A percentile compares a stretch with the other conserved stretches of the same genome.
Conservation (phyloP, 1,139 yeast genomes). For the Candida pseudoviswanathii region DNA sequence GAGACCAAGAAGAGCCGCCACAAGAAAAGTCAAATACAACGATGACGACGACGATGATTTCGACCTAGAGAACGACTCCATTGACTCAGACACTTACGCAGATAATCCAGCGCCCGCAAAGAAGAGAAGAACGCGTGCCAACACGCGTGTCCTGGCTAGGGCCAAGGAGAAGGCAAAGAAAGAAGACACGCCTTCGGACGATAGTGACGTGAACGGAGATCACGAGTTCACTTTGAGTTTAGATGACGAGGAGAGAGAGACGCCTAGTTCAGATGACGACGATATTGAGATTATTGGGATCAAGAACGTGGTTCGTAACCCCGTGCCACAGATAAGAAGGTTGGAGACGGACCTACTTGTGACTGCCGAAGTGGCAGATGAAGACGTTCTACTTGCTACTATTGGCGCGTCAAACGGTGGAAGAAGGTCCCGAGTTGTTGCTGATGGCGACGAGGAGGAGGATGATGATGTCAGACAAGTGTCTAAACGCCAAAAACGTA, state of each 20-base stretch:
- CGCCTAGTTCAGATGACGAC: slow-evolving; percentile 20
- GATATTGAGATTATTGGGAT: slow-evolving; percentile 18
- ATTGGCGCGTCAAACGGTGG: slow-evolving; percentile 11
- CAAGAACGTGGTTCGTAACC: slow-evolving; percentile 16
- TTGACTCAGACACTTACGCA: slow-evolving; percentile 16
- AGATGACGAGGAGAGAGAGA: slow-evolving; percentile 21
- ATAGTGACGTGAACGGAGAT: slow-evolving; percentile 17
- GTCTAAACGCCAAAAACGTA: not conserved
- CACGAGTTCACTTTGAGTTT: slow-evolving; percentile 25
- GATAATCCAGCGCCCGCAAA: slow-evolving; percentile 14
- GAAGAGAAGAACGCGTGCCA: slow-evolving; percentile 21
- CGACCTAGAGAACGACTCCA: slow-evolving; percentile 16
- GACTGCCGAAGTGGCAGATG: slow-evolving; percentile 21
- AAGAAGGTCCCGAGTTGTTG: too few species aligned
- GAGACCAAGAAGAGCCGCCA: slow-evolving; percentile 21
- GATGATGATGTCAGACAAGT: slow-evolving; percentile 53
- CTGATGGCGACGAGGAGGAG: slow-evolving; percentile 27
- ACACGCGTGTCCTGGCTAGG: slow-evolving; percentile 12
- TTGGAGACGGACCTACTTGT: slow-evolving; percentile 21
- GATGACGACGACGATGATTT: slow-evolving; percentile 24
- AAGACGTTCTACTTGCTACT: slow-evolving; percentile 23
- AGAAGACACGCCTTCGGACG: slow-evolving; percentile 4
- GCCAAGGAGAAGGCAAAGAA: slow-evolving; percentile 4
- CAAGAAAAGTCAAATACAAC: slow-evolving; percentile 14
- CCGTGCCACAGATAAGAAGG: not conserved